Conservation (phyloP, 2,329 filamentous ascomycete genomes). For the Penicillium sp. region DNA sequence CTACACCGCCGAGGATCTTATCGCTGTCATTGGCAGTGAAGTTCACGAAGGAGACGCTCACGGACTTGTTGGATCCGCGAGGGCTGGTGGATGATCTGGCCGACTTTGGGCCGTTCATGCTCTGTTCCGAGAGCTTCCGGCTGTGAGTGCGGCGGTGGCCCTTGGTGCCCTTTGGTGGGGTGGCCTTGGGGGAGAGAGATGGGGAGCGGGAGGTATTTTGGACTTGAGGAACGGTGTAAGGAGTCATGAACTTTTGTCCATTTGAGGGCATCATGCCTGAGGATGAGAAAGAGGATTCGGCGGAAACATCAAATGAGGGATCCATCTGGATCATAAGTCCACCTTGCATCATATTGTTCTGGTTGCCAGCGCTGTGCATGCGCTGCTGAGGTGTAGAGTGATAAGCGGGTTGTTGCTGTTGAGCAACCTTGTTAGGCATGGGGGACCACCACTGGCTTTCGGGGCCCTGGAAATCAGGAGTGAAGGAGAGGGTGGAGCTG, state of each 20-base stretch:
- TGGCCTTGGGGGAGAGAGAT: constrained; percentile 36
- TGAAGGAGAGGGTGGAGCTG: constrained; percentile 36
- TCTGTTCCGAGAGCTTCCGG: constrained; percentile 40
- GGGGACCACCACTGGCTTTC: constrained; percentile 44
- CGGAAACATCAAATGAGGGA: constrained; percentile 33
- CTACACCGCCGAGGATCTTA: constrained; percentile 81
- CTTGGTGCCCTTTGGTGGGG: constrained; percentile 30
- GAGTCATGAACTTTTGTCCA: constrained; percentile 26
- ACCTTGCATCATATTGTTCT: constrained; percentile 36
- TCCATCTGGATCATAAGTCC: constrained; percentile 41
- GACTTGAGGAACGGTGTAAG: constrained; percentile 29
- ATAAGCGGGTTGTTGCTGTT: constrained; percentile 35
- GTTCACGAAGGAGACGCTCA: constrained; percentile 71
- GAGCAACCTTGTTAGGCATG: constrained; percentile 30
- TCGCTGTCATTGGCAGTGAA: constrained; percentile 76
- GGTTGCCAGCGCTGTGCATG: constrained; percentile 26
- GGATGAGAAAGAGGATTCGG: constrained; percentile 29
- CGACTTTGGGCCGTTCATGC: constrained; percentile 30
- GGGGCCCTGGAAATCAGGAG: constrained; percentile 37
- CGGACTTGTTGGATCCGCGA: constrained; percentile 38
- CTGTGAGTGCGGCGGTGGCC: constrained; percentile 37
- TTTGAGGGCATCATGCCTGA: constrained; percentile 22
- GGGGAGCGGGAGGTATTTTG: constrained; percentile 34
- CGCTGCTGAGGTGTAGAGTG: constrained; percentile 35
- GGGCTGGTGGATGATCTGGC: constrained; percentile 34